Base-by-base conservation (phyloP, 441 rosid species). In the Euphorbia corollata region DNA sequence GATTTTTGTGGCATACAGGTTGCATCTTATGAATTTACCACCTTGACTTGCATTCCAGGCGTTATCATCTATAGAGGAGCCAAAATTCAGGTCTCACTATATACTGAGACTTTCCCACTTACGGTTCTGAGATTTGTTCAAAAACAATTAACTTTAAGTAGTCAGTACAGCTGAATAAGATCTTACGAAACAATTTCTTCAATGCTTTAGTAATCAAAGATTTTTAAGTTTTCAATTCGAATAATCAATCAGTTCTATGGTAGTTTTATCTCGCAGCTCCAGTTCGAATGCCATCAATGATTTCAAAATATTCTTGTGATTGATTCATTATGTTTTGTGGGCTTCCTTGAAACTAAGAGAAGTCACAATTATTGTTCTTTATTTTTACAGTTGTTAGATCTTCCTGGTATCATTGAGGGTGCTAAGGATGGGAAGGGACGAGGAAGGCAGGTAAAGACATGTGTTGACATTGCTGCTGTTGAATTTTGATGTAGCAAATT, bases 351-450 rank as follows among this genome's bases (percentile, higher is more conserved):
- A 50, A 54, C 0, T 41, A 15, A 22, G 57, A 22, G 61, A 39
- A 22, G 4, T 59, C 24, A 19, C 24, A 62, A 39, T 63, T 41
- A 10, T 22, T 48, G 60, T 60, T 63, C 24, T 67, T 8, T 68
- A 56, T 75, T 38, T 68, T 74, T 68, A 70, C 90, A 93, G 99
- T 74, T 93, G 74, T 77, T 93, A 77, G 97, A 93, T 83, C 97
- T 93, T 50, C 97, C 97, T 68, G 99, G 99, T 74, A 93, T 93
- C 74, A 93, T 93, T 61, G 99, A 93, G 83, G 99, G 99, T 79
- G 99, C 97, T 36, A 93, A 93, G 83, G 99, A 93, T 70, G 99
- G 99, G 75, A 93, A 93, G 73, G 96, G 99, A 78, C 85, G 99
- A 86, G 99, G 97, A 58, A 77, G 97, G 70, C 99, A 91, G 95